These are phyloP conservation scores for Platanus orientalis DNA, from an alignment of 164 flowering plant species.

Conservation along the genomic window DNA sequence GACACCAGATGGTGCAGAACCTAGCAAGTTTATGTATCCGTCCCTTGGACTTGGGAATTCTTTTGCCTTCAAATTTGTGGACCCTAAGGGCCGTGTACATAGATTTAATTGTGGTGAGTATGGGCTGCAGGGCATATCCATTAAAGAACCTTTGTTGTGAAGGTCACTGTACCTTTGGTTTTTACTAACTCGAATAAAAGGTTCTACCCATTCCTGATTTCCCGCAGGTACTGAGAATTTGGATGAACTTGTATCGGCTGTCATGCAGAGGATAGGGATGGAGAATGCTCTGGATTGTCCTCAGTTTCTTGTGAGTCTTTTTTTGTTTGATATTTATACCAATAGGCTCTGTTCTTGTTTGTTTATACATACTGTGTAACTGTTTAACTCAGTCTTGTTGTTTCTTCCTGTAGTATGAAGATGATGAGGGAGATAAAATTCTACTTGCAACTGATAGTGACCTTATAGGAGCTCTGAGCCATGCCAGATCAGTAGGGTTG, in stretches of 20 bases:
- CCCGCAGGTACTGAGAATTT: slow-evolving; percentile 64
- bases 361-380: neutral
- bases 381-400: slow-evolving; percentile 1
- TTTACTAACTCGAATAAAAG: neutral
- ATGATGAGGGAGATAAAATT: slow-evolving; percentile 93
- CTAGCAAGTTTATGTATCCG: slow-evolving; percentile 53
- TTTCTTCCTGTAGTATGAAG: slow-evolving; percentile 67
- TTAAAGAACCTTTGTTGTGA: neutral
- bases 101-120: slow-evolving; percentile 77
- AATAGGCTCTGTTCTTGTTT: neutral
- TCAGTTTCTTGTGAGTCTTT: slow-evolving; percentile 66
- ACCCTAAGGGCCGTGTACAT: slow-evolving; percentile 80
- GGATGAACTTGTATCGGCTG: slow-evolving; percentile 64
- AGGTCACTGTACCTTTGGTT: neutral
- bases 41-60: slow-evolving; percentile 83
- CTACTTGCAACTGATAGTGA: slow-evolving; percentile 74
- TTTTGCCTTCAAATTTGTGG: slow-evolving; percentile 85
- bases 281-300: slow-evolving; percentile 34
- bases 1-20: slow-evolving; percentile 64
- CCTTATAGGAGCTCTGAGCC: slow-evolving; percentile 67
- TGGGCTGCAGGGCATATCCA: neutral
- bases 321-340: too few relatives aligned
- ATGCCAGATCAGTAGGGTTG: slow-evolving; percentile 66
- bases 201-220: slow-evolving; percentile 3
- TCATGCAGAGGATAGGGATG: slow-evolving; percentile 62